phyloP scores from a whole-genome alignment of 1,284 basidiomycete species.

The Calocybe gambosa region DNA sequence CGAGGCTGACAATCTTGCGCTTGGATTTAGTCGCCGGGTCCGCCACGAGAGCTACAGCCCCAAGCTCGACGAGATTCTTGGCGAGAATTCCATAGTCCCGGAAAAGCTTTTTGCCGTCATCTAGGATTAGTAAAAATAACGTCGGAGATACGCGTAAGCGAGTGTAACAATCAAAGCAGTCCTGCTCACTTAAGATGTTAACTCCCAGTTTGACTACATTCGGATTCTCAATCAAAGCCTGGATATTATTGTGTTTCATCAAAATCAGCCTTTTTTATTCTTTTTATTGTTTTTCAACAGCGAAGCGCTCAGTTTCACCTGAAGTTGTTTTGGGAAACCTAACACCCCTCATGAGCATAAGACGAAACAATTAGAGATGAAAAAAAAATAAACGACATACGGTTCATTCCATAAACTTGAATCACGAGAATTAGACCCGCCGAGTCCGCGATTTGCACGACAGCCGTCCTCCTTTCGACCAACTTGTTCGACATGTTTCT shows the following conservation, averaged over 20 bases:
- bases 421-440: conserved; percentile 45
- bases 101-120: conserved; percentile 56
- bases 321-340: conserved; percentile 27
- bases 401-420: conserved; percentile 49
- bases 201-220: conserved; percentile 45
- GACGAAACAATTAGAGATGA: background rate
- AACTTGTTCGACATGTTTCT: conserved; percentile 12
- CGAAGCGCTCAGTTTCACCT: conserved; percentile 15
- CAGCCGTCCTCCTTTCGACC: conserved; percentile 35
- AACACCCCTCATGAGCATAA: background rate
- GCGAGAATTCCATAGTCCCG: conserved; percentile 52
- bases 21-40: conserved; percentile 35
- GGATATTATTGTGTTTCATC: conserved; percentile 18
- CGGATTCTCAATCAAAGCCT: conserved; percentile 44
- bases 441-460: conserved; percentile 47
- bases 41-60: conserved; percentile 40
- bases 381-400: conserved; percentile 26
- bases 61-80: conserved; percentile 51
- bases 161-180: too few species aligned
- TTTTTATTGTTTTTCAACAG: too few species aligned
- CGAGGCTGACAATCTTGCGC: conserved; percentile 47
- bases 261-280: too few species aligned
- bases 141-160: too few species aligned
- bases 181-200: conserved; percentile 47
- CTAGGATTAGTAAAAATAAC: conserved; percentile 24